Base-by-base conservation (phyloP, 2,329 filamentous ascomycete species). In the Cercospora sp. region DNA sequence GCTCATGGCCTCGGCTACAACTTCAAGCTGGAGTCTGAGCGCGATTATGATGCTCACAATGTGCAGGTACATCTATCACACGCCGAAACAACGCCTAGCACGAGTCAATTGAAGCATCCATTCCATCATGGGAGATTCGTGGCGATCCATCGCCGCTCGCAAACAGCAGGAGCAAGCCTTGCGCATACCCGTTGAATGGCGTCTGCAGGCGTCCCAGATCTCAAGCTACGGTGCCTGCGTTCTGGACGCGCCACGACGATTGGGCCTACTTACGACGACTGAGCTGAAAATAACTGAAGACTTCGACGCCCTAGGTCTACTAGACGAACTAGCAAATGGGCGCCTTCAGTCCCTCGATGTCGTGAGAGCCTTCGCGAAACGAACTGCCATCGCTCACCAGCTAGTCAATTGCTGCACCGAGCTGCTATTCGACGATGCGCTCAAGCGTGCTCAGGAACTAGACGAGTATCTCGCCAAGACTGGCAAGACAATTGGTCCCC, bases 271-370 rank as follows among this genome's bases (percentile, higher is more conserved):
- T 26, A 82, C 75, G 1, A n/a, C 76, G 0, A 74, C 80, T 5
- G 86, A 89, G 69, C 74, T 88, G 20, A 75, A 79, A 0, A 87
- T 89, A 60, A 89, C 87, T 0, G 86, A 88, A 70, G 73, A 80
- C 0, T 84, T 83, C 69, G 83, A 87, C 75, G 82, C 82, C 8
- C 79, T 79, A 5, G 75, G 72, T 13, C 70, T 83, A 58, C 75
- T 79, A 1, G 71, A 77, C 23, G 77, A 76, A 5, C 78, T 84
- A 16, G 71, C 76, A 23, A 73, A 68, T 5, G 76, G 77, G 13
- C 51, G 28, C 7, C 36, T 70, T 30, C 68, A 61, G 12, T 68
- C 65, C 39, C 65, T 71, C 61, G 57, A 69, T 26, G 70, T 73
- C 12, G 73, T 75, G 3, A 75, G 69, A 31, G 82, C 82, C 5